phyloP scores from a whole-genome alignment of 2,329 filamentous ascomycete genomes.

The Fusarium sp. region DNA sequence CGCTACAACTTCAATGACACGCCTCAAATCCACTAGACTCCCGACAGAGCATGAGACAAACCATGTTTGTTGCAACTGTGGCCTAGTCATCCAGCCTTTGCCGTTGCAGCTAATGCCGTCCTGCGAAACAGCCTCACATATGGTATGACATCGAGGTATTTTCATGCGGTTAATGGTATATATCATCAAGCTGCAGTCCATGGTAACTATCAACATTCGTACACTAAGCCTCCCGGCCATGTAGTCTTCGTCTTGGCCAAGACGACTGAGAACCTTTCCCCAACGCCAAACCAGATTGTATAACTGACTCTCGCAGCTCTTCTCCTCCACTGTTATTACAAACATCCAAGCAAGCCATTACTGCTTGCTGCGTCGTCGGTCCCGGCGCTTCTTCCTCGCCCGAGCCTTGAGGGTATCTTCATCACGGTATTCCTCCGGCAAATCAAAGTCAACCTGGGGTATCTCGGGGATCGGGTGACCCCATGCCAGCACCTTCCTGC shows the following conservation, averaged over 20 bases:
- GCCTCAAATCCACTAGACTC: neutral
- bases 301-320: slow-evolving; percentile 31
- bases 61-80: neutral
- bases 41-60: neutral
- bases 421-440: slow-evolving; percentile 77
- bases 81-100: neutral
- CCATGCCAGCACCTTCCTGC: slow-evolving; percentile 83
- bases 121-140: neutral
- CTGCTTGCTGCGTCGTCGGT: slow-evolving; percentile 67
- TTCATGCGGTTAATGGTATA: neutral
- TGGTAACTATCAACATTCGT: slow-evolving; percentile 24
- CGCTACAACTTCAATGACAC: neutral
- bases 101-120: neutral
- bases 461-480: slow-evolving; percentile 85
- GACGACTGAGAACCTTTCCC: slow-evolving; percentile 33
- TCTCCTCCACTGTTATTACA: slow-evolving; percentile 40
- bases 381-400: slow-evolving; percentile 74
- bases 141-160: neutral
- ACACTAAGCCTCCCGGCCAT: slow-evolving; percentile 8
- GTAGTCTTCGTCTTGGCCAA: slow-evolving; percentile 29
- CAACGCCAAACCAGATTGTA: slow-evolving; percentile 41
- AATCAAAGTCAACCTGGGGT: slow-evolving; percentile 78
- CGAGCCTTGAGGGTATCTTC: slow-evolving; percentile 70
- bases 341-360: slow-evolving; percentile 46
- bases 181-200: slow-evolving; percentile 12